Conservation (phyloP, 192 early-diverging fungal genomes). For the Coemansia sp. region DNA sequence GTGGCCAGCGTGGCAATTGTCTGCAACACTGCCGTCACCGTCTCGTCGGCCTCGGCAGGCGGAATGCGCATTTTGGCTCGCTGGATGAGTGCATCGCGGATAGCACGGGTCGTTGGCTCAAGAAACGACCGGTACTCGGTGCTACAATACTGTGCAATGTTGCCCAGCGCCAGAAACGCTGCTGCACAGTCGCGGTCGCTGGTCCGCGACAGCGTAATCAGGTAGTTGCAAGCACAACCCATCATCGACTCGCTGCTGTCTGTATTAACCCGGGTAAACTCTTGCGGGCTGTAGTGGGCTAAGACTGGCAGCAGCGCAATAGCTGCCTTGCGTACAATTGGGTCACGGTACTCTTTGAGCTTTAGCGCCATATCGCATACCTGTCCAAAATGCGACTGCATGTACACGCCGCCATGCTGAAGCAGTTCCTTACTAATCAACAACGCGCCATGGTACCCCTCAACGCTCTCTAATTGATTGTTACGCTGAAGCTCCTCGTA, state of each 20-base stretch:
- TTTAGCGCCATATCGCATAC: slow-evolving; percentile 75
- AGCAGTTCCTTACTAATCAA: slow-evolving; percentile 80
- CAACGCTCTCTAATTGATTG: slow-evolving; percentile 67
- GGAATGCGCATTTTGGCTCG: slow-evolving; percentile 54
- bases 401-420: slow-evolving; percentile 80
- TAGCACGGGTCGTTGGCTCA: slow-evolving; percentile 70
- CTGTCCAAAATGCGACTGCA: slow-evolving; percentile 74
- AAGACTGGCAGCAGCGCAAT: slow-evolving; percentile 80
- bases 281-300: slow-evolving; percentile 72
- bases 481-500: slow-evolving; percentile 80
- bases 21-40: slow-evolving; percentile 67
- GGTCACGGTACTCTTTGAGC: slow-evolving; percentile 77
- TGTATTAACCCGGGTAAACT: slow-evolving; percentile 56
- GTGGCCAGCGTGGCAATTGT: slow-evolving; percentile 87
- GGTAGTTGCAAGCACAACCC: slow-evolving; percentile 70
- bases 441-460: slow-evolving; percentile 83
- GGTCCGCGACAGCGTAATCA: slow-evolving; percentile 69
- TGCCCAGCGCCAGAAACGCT: slow-evolving; percentile 85
- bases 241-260: slow-evolving; percentile 61
- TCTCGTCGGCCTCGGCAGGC: slow-evolving; percentile 24
- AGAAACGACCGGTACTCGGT: slow-evolving; percentile 77
- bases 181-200: slow-evolving; percentile 49
- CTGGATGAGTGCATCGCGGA: slow-evolving; percentile 68
- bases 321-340: slow-evolving; percentile 76
- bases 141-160: slow-evolving; percentile 77